phyloP scores from a whole-genome alignment of 208 protist genomes.

The Zelonia costaricensis region DNA sequence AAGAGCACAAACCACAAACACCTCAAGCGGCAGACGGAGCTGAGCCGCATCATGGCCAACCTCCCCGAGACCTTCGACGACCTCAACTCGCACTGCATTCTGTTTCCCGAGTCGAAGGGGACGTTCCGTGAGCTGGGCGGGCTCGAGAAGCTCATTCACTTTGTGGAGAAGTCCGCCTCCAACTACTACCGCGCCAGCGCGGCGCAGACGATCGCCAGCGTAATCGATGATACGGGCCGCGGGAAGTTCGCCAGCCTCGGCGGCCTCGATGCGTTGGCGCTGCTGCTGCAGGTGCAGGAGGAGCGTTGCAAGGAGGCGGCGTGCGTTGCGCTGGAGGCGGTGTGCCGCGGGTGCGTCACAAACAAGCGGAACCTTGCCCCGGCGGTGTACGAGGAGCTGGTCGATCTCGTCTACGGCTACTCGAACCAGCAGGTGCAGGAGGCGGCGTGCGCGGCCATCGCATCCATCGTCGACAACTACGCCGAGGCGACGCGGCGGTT shows the following conservation, averaged over 20 bases:
- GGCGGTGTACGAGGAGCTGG: constrained; percentile 68
- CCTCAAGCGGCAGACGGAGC: constrained; percentile 86
- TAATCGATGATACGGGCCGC: constrained; percentile 84
- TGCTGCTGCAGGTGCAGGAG: constrained; percentile 81
- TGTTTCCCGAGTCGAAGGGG: constrained; percentile 83
- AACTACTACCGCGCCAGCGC: constrained; percentile 88
- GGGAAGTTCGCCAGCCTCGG: constrained; percentile 58
- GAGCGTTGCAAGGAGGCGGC: constrained; percentile 91
- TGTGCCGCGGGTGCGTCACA: constrained; percentile 68
- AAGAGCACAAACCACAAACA: constrained; percentile 35
- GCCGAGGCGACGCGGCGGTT: constrained; percentile 58
- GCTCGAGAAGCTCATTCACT: constrained; percentile 79
- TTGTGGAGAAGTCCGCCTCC: constrained; percentile 78
- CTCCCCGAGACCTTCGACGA: constrained; percentile 92
- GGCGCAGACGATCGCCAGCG: constrained; percentile 86
- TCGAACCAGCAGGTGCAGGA: constrained; percentile 93
- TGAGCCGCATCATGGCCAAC: constrained; percentile 88
- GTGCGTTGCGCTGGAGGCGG: constrained; percentile 85
- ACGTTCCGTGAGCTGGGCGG: constrained; percentile 85
- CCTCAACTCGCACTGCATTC: constrained; percentile 88
- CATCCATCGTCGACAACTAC: constrained; percentile 80
- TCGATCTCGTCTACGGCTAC: constrained; percentile 86
- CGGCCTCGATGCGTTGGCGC: constrained; percentile 71
- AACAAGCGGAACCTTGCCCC: constrained; percentile 69
- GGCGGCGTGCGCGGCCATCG: constrained; percentile 84